phyloP scores from a whole-genome alignment of 2,329 filamentous ascomycete species.

The Dendrostoma leiphaemia region DNA sequence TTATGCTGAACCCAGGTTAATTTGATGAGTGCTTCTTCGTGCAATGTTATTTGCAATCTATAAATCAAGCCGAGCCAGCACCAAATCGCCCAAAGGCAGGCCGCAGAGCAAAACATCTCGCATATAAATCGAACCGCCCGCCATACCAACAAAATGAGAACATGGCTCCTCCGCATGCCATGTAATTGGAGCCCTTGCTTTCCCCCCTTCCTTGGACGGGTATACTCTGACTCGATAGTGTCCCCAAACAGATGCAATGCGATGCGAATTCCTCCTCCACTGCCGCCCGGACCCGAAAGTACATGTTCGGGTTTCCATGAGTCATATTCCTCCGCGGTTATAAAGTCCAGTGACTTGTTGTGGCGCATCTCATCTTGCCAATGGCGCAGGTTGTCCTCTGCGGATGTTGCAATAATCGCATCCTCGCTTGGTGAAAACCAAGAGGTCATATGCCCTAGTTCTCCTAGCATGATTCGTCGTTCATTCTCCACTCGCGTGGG shows the following conservation, averaged over 20 bases:
- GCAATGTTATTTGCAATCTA: not conserved
- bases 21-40: not conserved
- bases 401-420: not conserved
- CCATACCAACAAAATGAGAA: not conserved
- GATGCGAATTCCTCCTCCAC: not conserved
- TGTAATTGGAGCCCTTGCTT: not conserved
- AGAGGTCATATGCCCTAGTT: no score
- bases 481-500: not conserved
- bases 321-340: no score
- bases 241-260: not conserved
- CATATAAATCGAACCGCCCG: not conserved
- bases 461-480: not conserved
- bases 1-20: not conserved
- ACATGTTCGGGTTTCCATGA: no score
- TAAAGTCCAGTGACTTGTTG: no score
- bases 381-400: not conserved
- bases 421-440: not conserved
- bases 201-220: no score
- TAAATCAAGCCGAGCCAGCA: not conserved
- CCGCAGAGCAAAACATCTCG: not conserved
- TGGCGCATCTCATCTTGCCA: not conserved
- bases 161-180: not conserved
- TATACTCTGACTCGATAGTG: not conserved
- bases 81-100: not conserved
- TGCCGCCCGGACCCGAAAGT: no score